Base-by-base conservation (phyloP, 2,329 filamentous ascomycete genomes). In the Penicillium sumatraense region DNA sequence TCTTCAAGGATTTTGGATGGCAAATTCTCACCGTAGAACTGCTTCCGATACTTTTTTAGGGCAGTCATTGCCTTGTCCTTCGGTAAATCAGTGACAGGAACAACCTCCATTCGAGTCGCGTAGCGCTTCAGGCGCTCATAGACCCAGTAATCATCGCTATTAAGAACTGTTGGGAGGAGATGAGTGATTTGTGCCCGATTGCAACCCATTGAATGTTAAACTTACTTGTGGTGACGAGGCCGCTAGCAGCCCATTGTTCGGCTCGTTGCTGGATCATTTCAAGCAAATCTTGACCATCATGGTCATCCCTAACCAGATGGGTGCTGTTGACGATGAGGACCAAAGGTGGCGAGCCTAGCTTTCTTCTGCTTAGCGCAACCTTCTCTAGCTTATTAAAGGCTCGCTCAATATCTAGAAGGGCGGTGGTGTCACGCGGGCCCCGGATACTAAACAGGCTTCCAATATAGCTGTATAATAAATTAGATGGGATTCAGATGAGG, bases 311-410 rank as follows among this genome's bases (percentile, higher is more conserved):
- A 16, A 99, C 84, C 16, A 99, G 81, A 77, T 99, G 95, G 68
- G 92, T 89, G 63, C 93, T 91, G 74, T 98, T 99, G 72, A 99
- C 87, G 68, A 99, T 96, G 58, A 99, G 75, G n/a, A 99, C 83
- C 5, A 99, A 80, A 1, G 95, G 95, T 57, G 83, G 81, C 8
- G 84, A 83, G 24, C 86, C 73, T 55, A 73, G 78, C 27, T 82
- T 79, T 41, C 92, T 83, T 63, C 81, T 81, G 54, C 59, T 60
- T 44, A 99, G 77, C 1, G 95, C 95, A 7, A 98, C 91, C 74
- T 99, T 99, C 70, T 99, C 95, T 10, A 99, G 79, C 75, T 99
- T 99, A 81, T 99, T 99, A 72, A 99, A 88, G 0, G 95, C 95
- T 24, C 95, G 86, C 72, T 99, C 95, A 59, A 99, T 97, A 71